Percentiles rank a stretch among this genome's conserved stretches.
These are phyloP conservation scores for Solanum okadae DNA, from an alignment of 257 asterid species.

Conservation along the genomic window DNA sequence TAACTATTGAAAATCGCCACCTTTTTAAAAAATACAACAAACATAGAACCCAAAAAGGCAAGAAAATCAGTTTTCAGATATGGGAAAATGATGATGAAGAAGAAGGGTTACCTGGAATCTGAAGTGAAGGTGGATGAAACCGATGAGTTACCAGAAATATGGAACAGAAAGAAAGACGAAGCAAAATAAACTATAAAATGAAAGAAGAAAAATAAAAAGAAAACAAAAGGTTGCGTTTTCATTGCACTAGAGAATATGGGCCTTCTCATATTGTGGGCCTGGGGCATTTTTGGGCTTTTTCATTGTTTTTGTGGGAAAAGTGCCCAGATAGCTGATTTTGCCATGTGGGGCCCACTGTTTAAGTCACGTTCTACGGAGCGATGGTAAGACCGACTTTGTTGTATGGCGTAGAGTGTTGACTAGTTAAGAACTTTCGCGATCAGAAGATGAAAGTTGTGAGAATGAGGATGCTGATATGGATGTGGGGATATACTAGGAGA, in stretches of 20 bases:
- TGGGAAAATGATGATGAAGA: neutral
- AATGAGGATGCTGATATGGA: neutral
- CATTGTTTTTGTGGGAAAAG: neutral
- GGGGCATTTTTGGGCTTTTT: neutral
- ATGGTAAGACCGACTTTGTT: no score
- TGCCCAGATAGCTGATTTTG: neutral
- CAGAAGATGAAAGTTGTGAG: neutral
- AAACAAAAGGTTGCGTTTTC: neutral
- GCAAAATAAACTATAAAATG: neutral
- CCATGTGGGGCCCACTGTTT: neutral
- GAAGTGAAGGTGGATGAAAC: neutral
- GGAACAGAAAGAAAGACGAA: neutral
- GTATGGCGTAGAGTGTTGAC: neutral
- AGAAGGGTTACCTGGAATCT: neutral
- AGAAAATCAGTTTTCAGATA: neutral
- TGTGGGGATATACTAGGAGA: neutral
- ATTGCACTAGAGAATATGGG: neutral
- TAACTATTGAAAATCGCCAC: neutral
- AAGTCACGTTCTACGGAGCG: neutral
- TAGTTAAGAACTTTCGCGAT: neutral
- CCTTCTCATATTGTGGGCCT: neutral
- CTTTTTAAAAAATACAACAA: neutral
- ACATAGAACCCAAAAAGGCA: neutral
- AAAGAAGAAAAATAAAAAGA: neutral
- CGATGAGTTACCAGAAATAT: slow-evolving; percentile 2